Evolutionary conservation across 164 flowering plant genomes (phyloP), one percentile per base, ranked within the genome.

Genomic region (Chloranthus sessilifolius): DNA sequence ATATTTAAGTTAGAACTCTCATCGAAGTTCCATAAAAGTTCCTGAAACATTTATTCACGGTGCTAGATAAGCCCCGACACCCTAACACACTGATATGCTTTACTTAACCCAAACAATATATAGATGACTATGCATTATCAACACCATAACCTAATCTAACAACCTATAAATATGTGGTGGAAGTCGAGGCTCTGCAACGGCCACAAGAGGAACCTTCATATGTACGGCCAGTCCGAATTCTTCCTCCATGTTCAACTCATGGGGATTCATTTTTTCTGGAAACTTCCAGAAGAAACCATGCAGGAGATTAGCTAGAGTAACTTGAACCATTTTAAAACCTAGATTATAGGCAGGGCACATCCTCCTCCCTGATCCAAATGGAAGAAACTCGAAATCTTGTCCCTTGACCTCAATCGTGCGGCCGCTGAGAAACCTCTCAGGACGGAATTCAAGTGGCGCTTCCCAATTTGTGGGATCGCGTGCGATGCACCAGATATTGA

Each of bases 291-390:
- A 35, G 47, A 83, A 88, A 3, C 91, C 88, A 53, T 85, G 97
- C 48, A 88, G 25, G 4, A 85, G 65, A 49, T 85, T 81, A 10
- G 88, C 89, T 63, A 89, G 61, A 24, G 71, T 80, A 0, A 76
- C 50, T 9, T 78, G 74, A 16, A 89, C 77, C 39, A 85, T 74
- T 59, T 83, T 89, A 0, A 80, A 46, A 0, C 88, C 92, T 2
- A 82, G 61, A 31, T 52, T 43, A 38, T 77, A 78, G 0, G 88
- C 95, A 0, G 97, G 92, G 50, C 97, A 88, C 82, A 83, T 82
- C 55, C 97, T 72, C 49, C 92, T 57, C 0, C 97, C 95, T 0
- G 89, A 60, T 0, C 95, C 95, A 41, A 85, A 85, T 2, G 95
- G 95, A 57, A 89, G 28, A 6, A 85, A 56, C 71, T 80, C 80